Base-by-base conservation (phyloP, 2,329 filamentous ascomycete species). In the Capronia epimyces region DNA sequence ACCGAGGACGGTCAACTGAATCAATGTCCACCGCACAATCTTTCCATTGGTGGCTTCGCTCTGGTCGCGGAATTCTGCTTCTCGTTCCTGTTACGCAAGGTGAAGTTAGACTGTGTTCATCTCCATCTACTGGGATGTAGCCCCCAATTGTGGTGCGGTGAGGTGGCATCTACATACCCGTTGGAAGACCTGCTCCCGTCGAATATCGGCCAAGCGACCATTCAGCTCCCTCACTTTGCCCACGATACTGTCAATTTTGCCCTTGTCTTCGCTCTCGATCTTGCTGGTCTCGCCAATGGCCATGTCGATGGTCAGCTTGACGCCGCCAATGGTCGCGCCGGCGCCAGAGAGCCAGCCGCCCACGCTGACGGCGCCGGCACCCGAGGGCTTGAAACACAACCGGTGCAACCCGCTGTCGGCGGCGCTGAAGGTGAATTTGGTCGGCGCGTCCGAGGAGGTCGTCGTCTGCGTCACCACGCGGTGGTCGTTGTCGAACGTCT, bases 401-500 rank as follows among this genome's bases (percentile, higher is more conserved):
- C 84, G 84, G 80, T 98, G 93, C 70, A 95, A 87, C 68, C 93
- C 93, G n/a, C 87, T 80, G 69, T 96, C 93, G 66, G 89, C 87
- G 46, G 93, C 88, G 60, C 84, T 89, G 79, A 98, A 97, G 65
- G 91, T 96, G 77, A 97, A 97, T 66, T 87, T 86, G 62, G 93
- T 90, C 37, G 79, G 75, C 54, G 81, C 72, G 36, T 78, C 71
- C 63, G 91, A 90, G 55, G 85, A 84, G 71, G 95, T 89, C 59
- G 84, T 87, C 15, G 57, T 60, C 36, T 62, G 60, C 2, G 53
- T 60, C 57, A 97, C 87, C 56, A 98, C 87, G 58, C 90, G 89
- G 80, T 98, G 93, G 76, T 97, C 86, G 71, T 94, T 91, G 79
- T 97, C 90, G 72, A 98, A 98, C 65, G 86, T 80, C 76, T 98